Base-by-base conservation (phyloP, 2,329 filamentous ascomycete species). In the Tolypocladium guangdongense region DNA sequence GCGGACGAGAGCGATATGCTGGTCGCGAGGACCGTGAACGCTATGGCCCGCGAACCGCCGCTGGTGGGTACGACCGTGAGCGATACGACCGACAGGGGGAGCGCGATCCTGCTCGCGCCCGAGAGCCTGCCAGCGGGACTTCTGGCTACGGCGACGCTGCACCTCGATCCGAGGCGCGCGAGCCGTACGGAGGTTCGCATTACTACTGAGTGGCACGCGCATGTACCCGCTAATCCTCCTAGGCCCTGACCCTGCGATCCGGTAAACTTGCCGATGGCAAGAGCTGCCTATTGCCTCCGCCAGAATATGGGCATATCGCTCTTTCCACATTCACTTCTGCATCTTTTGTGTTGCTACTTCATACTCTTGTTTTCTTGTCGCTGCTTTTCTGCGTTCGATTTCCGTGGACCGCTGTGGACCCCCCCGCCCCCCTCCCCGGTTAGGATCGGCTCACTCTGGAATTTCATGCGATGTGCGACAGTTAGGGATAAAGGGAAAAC, bases 81-180 rank as follows among this genome's bases (percentile, higher is more conserved):
- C 72, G 75, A 55, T 78, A 78, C 49, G 76, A 81, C 51, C 74
- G 76, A 51, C 67, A 64, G 51, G 64, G 63, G 51, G 71, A 74
- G 27, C 72, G 73, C 48, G 71, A 73, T 37, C 63, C 66, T 53
- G 60, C 67, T 43, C 71, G 72, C 54, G 62, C 69, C 35, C 70
- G 72, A 37, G 72, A 75, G 41, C 63, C 68, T 38, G 66, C 68
- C 47, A 59, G 66, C 37, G 65, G 64, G 37, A 66, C 66, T 45
- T 64, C 68, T 50, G 66, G 67, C 56, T 75, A 75, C 56, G 62
- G 67, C 58, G 72, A 74, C n/a, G 64, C 66, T 49, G 65, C 70
- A 50, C 65, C 72, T 53, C 71, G 74, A 54, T 68, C 71, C 39
- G 73, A 75, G 59, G 66, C 68, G 35, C 71, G 74, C 24, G 73